Evolutionary conservation across 225 moss, liverwort and hornwort species (phyloP), one percentile per base, ranked within the genome.

Genomic region (Ulota crispa): DNA sequence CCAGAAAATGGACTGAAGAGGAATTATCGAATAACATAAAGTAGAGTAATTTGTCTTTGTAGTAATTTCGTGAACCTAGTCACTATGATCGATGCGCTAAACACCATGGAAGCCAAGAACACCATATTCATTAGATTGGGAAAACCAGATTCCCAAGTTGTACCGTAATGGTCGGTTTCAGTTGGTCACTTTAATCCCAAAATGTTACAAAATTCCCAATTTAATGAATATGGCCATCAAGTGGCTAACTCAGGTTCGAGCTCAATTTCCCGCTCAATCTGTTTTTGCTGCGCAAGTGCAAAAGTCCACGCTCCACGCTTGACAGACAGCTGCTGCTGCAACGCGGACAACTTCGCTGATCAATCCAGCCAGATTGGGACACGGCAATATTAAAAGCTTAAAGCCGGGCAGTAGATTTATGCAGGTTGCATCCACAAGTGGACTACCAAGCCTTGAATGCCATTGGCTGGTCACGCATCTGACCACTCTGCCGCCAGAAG

Each of bases 281-380:
- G 5, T 0, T 6, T 36, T 86, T 6, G 79, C n/a, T 59, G 32
- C 70, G 14, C 19, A 86, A 76, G 86, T 83, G 32, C 70, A 14
- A 7, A 83, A 76, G 86, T 86, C 80, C 72, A 87, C 45, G 6
- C 37, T 86, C 80, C 72, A 87, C 45, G 6, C 37, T 47, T 47
- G 70, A 6, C 64, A 64, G 61, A 26, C 41, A 45, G 63, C 13
- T 18, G 15, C 72, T 66, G 32, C 5, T 43, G 15, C 73, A 78
- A 4, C 39, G 59, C 0, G 76, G 71, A 66, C 83, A 83, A 83
- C 80, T 27, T 32, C 72, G 54, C 42, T 41, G 66, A 77, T 67
- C 67, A 8, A 16, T n/a, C 53, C 72, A 72, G 54, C 9, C 53
- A 23, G 60, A 36, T 54, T 31, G 42, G 41, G 16, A 32, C 20